Evolutionary conservation across 768 basidiomycete genomes (phyloP).

Genomic region (Russula griseocarnosa): DNA sequence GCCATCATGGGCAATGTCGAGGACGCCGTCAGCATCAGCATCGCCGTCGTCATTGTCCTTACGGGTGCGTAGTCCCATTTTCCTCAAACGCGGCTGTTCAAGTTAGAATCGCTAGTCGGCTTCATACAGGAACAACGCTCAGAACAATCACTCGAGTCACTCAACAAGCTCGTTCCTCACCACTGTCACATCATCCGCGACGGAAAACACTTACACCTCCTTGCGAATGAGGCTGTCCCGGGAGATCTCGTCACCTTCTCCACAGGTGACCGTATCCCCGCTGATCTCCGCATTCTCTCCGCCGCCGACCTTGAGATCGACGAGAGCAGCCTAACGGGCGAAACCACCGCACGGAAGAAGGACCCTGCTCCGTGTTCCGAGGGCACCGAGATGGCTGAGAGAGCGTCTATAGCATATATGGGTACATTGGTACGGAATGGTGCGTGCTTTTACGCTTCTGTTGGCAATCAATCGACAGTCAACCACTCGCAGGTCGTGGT

Average conservation of each 20-base stretch:
- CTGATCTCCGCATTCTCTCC: constrained; percentile 81
- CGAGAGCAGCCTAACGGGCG: constrained; percentile 92
- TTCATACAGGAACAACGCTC: constrained; percentile 95
- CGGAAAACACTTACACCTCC: constrained; percentile 66
- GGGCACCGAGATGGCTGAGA: constrained; percentile 67
- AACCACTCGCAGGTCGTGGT: constrained; percentile 55
- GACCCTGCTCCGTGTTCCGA: constrained; percentile 48
- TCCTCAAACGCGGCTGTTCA: background rate
- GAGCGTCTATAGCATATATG: constrained; percentile 91
- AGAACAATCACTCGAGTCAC: constrained; percentile 88
- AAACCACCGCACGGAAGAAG: constrained; percentile 80
- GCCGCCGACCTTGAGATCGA: constrained; percentile 89
- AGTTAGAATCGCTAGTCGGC: constrained; percentile 51
- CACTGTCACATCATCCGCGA: constrained; percentile 89
- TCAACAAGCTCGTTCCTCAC: constrained; percentile 96
- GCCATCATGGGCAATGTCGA: constrained; percentile 93
- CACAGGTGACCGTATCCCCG: constrained; percentile 91
- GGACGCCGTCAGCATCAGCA: constrained; percentile 88
- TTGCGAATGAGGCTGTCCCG: constrained; percentile 95
- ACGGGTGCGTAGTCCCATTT: constrained; percentile 57
- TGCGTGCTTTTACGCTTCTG: constrained; percentile 33
- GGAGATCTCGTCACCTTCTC: constrained; percentile 87
- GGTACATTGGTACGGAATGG: constrained; percentile 91
- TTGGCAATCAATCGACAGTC: background rate
- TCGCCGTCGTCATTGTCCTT: constrained; percentile 89